Evolutionary conservation across 345 rosid species (phyloP).

Genomic region (Kandelia obovata): DNA sequence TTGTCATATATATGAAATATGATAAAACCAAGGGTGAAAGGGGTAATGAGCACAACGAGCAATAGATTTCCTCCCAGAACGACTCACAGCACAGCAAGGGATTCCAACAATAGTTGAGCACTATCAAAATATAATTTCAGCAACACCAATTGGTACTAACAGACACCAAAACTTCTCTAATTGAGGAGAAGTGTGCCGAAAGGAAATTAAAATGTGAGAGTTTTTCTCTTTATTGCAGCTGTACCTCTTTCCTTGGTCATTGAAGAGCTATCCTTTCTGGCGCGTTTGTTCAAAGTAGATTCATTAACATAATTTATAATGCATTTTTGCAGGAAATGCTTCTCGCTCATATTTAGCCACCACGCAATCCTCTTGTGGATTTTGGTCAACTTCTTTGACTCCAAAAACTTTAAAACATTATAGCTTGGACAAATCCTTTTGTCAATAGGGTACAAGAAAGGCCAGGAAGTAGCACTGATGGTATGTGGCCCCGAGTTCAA

Average conservation of each 20-base stretch:
- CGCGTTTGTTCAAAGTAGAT: slow-evolving; percentile 7
- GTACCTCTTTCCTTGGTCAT: not conserved
- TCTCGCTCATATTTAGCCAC: slow-evolving; percentile 12
- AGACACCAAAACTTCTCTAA: too few relatives aligned
- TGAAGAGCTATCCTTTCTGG: not conserved
- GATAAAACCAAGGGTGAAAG: too few relatives aligned
- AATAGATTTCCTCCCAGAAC: too few relatives aligned
- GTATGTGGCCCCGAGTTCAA: not conserved
- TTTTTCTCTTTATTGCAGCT: not conserved
- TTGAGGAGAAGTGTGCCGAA: not conserved
- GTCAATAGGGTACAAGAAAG: slow-evolving; percentile 14
- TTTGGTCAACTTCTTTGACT: slow-evolving; percentile 24
- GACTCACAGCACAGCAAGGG: too few relatives aligned
- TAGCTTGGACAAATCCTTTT: slow-evolving; percentile 22
- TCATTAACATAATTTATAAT: slow-evolving; percentile 6
- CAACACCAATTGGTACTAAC: too few relatives aligned
- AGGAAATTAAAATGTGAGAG: not conserved
- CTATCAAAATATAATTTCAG: too few relatives aligned
- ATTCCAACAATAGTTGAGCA: too few relatives aligned
- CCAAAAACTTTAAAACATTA: slow-evolving; percentile 15
- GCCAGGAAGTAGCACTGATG: slow-evolving; percentile 8
- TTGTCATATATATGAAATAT: too few relatives aligned
- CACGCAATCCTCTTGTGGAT: not conserved
- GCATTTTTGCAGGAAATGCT: slow-evolving; percentile 19
- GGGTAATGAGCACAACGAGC: too few relatives aligned